Conservation (phyloP, 2,329 filamentous ascomycete genomes). For the Colletotrichum tabaci region DNA sequence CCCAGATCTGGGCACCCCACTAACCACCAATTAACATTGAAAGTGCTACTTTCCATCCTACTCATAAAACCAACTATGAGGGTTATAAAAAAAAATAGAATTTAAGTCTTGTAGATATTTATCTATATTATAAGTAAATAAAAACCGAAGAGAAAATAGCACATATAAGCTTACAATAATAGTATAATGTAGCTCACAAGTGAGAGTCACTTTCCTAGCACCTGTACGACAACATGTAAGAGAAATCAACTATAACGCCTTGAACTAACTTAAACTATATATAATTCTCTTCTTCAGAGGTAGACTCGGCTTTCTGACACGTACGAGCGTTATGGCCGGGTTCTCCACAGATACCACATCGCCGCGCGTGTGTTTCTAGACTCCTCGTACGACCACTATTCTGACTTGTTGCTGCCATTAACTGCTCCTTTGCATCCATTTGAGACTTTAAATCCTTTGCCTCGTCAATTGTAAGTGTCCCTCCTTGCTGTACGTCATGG, state of each 20-base stretch:
- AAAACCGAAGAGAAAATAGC: neutral
- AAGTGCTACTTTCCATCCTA: too few species aligned
- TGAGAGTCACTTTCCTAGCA: neutral
- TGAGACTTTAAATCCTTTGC: constrained; percentile 41
- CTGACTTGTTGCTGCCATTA: constrained; percentile 40
- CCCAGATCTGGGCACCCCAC: too few species aligned
- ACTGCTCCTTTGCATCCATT: constrained; percentile 43
- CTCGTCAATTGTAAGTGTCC: too few species aligned
- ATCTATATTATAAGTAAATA: too few species aligned
- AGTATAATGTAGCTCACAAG: too few species aligned
- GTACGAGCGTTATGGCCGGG: constrained; percentile 1
- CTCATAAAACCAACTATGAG: too few species aligned
- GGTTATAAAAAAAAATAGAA: too few species aligned
- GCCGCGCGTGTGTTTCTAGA: neutral
- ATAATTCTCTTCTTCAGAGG: neutral
- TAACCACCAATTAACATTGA: too few species aligned
- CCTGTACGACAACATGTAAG: neutral
- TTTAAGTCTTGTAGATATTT: too few species aligned
- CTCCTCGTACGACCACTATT: constrained; percentile 2
- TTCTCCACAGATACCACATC: neutral
- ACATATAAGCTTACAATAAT: too few species aligned
- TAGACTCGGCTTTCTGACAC: neutral
- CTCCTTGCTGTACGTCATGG: too few species aligned
- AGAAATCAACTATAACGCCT: neutral
- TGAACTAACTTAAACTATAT: neutral